These are phyloP conservation scores for Flaveria sonorensis DNA, from an alignment of 129 eudicot genomes.

Conservation along the genomic window DNA sequence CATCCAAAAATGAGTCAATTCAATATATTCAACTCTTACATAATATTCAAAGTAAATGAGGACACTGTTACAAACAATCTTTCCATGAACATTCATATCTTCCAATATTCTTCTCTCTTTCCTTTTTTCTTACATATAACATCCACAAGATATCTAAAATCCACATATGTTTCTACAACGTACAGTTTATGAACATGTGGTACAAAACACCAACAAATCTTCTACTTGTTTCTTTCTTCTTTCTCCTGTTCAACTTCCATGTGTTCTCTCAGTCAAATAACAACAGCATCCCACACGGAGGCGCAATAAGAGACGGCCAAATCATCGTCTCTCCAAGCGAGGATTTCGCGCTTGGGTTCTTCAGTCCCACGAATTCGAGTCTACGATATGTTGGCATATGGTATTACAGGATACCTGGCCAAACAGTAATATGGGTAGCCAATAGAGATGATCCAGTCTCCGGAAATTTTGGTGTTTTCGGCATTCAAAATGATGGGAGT, in stretches of 20 bases:
- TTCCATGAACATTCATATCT: conserved; percentile 22
- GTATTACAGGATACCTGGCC: conserved; percentile 32
- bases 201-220: conserved; percentile 27
- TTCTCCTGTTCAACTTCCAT: conserved; percentile 18
- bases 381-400: conserved; percentile 54
- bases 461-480: conserved; percentile 35
- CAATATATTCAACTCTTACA: neutral
- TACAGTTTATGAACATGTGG: conserved; percentile 35
- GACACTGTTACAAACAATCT: neutral
- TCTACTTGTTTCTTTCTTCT: conserved; percentile 15
- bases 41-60: neutral
- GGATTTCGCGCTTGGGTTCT: conserved; percentile 49
- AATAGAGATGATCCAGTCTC: conserved; percentile 48
- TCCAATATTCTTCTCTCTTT: neutral
- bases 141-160: neutral
- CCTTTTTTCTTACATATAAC: conserved; percentile 16
- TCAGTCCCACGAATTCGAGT: conserved; percentile 45
- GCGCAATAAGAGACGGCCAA: conserved; percentile 48
- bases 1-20: conserved; percentile 5
- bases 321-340: conserved; percentile 34
- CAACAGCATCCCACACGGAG: conserved; percentile 36
- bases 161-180: neutral
- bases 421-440: conserved; percentile 58
- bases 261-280: conserved; percentile 34
- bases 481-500: conserved; percentile 39